These are phyloP conservation scores for Clarireedia monteithiana DNA, from an alignment of 2,329 filamentous ascomycete species.

Conservation along the genomic window DNA sequence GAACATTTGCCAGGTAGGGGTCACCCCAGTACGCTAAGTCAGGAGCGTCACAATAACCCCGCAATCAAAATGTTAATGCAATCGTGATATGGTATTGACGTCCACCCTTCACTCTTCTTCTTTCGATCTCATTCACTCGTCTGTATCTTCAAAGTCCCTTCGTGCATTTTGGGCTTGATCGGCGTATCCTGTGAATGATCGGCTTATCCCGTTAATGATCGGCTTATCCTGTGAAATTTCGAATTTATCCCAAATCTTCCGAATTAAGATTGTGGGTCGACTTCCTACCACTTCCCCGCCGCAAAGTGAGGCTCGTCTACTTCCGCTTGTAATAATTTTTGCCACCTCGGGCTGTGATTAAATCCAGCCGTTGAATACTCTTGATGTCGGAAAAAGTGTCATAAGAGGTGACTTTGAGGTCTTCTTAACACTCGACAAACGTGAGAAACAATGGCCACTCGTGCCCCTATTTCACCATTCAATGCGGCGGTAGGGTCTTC, in stretches of 20 bases:
- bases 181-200: neutral
- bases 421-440: neutral
- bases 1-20: too few relatives aligned
- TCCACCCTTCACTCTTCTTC: neutral
- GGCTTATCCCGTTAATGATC: neutral
- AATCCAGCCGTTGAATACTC: too few relatives aligned
- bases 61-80: neutral
- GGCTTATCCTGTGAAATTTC: neutral
- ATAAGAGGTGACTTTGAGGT: neutral
- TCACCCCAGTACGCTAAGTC: too few relatives aligned
- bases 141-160: neutral
- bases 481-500: conserved; percentile 12
- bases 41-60: neutral
- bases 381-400: neutral
- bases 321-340: too few relatives aligned
- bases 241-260: neutral
- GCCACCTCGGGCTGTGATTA: too few relatives aligned
- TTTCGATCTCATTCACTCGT: neutral
- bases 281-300: too few relatives aligned
- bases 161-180: too few relatives aligned
- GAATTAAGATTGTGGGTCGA: too few relatives aligned
- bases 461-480: conserved; percentile 12
- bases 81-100: neutral
- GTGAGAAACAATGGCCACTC: neutral
- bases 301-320: too few relatives aligned